A percentile compares a stretch with the other conserved stretches of the same genome.
phyloP scores from a whole-genome alignment of 2,329 filamentous ascomycete species.

The Coniella lustricola region DNA sequence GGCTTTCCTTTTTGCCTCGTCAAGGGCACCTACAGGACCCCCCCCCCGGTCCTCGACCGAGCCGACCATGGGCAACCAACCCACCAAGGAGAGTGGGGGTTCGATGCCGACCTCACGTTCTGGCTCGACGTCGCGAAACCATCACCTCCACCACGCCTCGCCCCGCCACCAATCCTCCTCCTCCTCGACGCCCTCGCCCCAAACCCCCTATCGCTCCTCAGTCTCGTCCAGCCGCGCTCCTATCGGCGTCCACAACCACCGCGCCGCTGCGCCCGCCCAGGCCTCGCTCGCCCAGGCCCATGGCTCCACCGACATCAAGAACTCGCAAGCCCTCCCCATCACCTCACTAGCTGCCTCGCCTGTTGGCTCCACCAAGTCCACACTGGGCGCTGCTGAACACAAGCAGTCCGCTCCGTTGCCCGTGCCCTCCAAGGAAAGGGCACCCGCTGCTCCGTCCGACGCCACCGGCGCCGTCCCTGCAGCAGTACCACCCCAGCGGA shows the following conservation, averaged over 20 bases:
- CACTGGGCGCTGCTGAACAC: slow-evolving; percentile 2
- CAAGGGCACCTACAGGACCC: not conserved
- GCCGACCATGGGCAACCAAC: slow-evolving; percentile 36
- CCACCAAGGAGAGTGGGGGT: slow-evolving; percentile 25
- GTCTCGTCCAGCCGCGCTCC: slow-evolving; percentile 35
- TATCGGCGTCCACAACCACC: slow-evolving; percentile 48
- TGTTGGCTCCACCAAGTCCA: slow-evolving; percentile 22
- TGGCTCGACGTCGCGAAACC: slow-evolving; percentile 21
- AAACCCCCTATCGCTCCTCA: slow-evolving; percentile 31
- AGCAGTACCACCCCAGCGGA: slow-evolving; percentile 21
- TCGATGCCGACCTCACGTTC: slow-evolving; percentile 27
- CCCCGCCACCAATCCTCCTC: slow-evolving; percentile 17
- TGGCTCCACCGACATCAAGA: slow-evolving; percentile 44
- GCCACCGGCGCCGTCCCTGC: not conserved
- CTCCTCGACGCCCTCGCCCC: slow-evolving; percentile 24
- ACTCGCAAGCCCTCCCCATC: slow-evolving; percentile 39
- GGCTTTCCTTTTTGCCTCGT: not conserved
- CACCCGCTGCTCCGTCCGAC: not conserved
- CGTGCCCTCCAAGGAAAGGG: slow-evolving; percentile 1
- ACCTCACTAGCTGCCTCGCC: slow-evolving; percentile 41
- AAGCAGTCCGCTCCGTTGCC: slow-evolving; percentile 7
- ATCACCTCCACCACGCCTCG: slow-evolving; percentile 10
- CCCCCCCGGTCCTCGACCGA: slow-evolving; percentile 20
- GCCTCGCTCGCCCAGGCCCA: slow-evolving; percentile 54
- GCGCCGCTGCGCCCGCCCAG: slow-evolving; percentile 54